Evolutionary conservation across 2,329 filamentous ascomycete genomes (phyloP), one percentile per base, ranked within the genome.

Genomic region (Talaromyces pinophilus): DNA sequence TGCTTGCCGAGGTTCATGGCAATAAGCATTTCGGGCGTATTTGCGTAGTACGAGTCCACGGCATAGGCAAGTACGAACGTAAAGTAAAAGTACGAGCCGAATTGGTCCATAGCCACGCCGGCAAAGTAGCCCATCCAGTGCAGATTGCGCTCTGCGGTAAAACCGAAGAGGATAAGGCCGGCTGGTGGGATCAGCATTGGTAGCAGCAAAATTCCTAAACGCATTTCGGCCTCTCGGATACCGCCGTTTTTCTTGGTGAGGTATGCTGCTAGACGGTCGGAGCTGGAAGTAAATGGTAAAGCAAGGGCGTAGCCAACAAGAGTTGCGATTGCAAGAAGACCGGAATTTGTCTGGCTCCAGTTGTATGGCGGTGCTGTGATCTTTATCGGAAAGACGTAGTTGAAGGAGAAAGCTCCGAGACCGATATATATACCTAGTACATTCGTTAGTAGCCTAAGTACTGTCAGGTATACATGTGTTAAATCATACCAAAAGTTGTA

Each of bases 1-100:
- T 86, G 83, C 72, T 86, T 86, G 11, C 84, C 84, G n/a, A 86
- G 71, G 69, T 85, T 85, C 80, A 86, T 86, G 2, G 84, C 83
- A 67, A 86, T 88, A 11, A 88, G 80, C 86, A 88, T 87, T 76
- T 88, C 86, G 28, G 82, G 84, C n/a, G 85, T 84, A 69, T 87
- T 86, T 40, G 82, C 79, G 22, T 82, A 83, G 74, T 88, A 86
- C 62, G 81, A 84, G 71, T 88, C 86, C 44, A 88, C 83, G 1
- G 86, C 85, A 70, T 88, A 88, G 2, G 86, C 86, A 8, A 89
- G 79, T 11, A 85, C 84, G 70, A 87, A 86, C 15, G 82, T 83
- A 72, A 86, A 86, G 73, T 81, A 86, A 70, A 86, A 86, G 73
- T 85, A 86, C 3, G 78, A 78, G 22, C 79, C 77, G 74, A 81